phyloP scores from a whole-genome alignment of 352 stramenopile species.

The Phytophthora pluvialis region DNA sequence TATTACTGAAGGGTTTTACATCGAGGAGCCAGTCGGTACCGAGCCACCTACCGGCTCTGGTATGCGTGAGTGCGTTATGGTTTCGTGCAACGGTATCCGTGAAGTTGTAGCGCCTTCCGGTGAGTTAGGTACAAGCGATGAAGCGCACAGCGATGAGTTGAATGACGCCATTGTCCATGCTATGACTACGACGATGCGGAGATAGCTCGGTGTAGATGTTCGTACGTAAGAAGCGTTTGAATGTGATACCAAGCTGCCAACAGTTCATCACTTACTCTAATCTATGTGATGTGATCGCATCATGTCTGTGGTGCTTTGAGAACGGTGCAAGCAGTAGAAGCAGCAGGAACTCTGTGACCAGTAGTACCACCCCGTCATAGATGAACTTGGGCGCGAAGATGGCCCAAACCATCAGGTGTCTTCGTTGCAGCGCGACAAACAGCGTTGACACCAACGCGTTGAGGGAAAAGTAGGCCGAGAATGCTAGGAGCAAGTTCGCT shows the following conservation, averaged over 20 bases:
- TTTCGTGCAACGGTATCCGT: conserved; percentile 61
- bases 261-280: conserved; percentile 17
- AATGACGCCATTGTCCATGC: conserved; percentile 60
- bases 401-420: conserved; percentile 94
- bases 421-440: conserved; percentile 86
- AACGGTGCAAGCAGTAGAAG: conserved; percentile 47
- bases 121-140: conserved; percentile 22
- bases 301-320: neutral
- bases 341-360: conserved; percentile 57
- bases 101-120: conserved; percentile 41
- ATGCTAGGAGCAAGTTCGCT: conserved; percentile 21
- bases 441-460: conserved; percentile 75
- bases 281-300: conserved; percentile 16
- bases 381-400: conserved; percentile 94
- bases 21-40: conserved; percentile 52
- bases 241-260: neutral
- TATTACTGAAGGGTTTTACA: conserved; percentile 58
- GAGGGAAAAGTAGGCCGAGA: conserved; percentile 60
- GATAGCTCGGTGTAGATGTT: neutral
- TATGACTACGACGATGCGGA: conserved; percentile 40
- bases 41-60: conserved; percentile 31
- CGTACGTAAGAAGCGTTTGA: conserved; percentile 1
- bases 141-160: conserved; percentile 44
- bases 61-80: conserved; percentile 55
- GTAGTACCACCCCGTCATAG: conserved; percentile 76